Base-by-base conservation (phyloP, 352 stramenopile species). In the Globisporangium nagaii region DNA sequence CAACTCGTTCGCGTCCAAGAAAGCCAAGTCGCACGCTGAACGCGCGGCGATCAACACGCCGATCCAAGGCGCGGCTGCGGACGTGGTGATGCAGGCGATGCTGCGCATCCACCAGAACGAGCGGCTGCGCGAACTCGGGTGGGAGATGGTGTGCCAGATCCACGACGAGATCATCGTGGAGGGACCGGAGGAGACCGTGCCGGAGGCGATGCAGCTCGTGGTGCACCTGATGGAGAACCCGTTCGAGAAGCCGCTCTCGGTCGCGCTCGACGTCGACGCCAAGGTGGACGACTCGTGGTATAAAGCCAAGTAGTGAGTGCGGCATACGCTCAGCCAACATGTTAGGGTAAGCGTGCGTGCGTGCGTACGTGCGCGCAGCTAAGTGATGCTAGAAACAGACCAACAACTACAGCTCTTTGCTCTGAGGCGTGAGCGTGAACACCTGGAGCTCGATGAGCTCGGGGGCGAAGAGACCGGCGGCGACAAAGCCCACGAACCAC, bases 61-160 rank as follows among this genome's bases (percentile, higher is more conserved):
- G 15, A 99, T 99, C 53, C 86, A 96, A 50, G 97, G 97, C 24
- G 96, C 96, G 25, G 97, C 97, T 3, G 97, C 97, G 0, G 97
- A 99, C 61, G 90, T 99, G 8, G 97, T 98, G 1, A 99, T 99
- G 96, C 97, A 98, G 65, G 97, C 96, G 4, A 99, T 99, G 97
- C 84, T 99, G 28, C 97, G 96, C 31, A 95, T 99, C 25, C 96
- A 98, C 60, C 70, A 93, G 15, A 95, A 95, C 63, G 64, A 90
- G 47, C 78, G 91, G 22, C 70, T 99, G 10, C 85, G 91, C 32
- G 65, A 90, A 58, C 75, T 99, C 3, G 97, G 97, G 2, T 99
- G 95, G 90, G 97, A 98, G 58, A 92, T 99, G 71, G 74, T 99
- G 19, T 95, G 98, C 55, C 97, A 99, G 70, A 97, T 99, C 58